Conservation (phyloP, 2,329 filamentous ascomycete species). For the Alternaria triticimaculans region DNA sequence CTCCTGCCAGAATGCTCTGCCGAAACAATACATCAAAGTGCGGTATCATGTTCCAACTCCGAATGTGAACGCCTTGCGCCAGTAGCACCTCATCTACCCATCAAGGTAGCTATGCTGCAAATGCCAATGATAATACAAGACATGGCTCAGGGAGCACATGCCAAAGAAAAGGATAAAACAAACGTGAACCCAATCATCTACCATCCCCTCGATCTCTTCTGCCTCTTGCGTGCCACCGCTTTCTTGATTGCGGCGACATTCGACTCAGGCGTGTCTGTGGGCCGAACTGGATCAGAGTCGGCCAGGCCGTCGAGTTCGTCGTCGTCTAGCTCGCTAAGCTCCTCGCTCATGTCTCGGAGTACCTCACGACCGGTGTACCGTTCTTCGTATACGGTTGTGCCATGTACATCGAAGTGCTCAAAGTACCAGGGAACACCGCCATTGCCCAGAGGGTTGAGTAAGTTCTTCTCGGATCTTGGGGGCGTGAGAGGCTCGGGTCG, state of each 20-base stretch:
- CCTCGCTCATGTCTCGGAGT: slow-evolving; percentile 78
- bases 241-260: slow-evolving; percentile 36
- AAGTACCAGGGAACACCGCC: slow-evolving; percentile 92
- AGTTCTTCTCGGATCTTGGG: slow-evolving; percentile 63
- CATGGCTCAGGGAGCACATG: slow-evolving; percentile 12
- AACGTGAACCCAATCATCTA: slow-evolving; percentile 10
- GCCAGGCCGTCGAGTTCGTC: slow-evolving; percentile 76
- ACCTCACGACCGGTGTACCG: slow-evolving; percentile 76
- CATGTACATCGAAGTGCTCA: slow-evolving; percentile 76
- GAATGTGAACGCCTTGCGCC: slow-evolving; percentile 21
- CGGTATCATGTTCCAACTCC: neutral
- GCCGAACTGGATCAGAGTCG: slow-evolving; percentile 40
- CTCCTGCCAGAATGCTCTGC: slow-evolving; percentile 29
- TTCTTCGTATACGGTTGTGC: slow-evolving; percentile 79
- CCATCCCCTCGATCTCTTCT: slow-evolving; percentile 37
- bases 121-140: slow-evolving; percentile 26
- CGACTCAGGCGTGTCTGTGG: slow-evolving; percentile 32
- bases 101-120: slow-evolving; percentile 27
- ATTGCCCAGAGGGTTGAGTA: slow-evolving; percentile 52
- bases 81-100: slow-evolving; percentile 15
- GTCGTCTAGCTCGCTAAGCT: slow-evolving; percentile 89
- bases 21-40: slow-evolving; percentile 11
- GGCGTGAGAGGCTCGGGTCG: slow-evolving; percentile 65
- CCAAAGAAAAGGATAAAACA: slow-evolving; percentile 12
- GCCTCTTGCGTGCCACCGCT: slow-evolving; percentile 38